Evolutionary conservation across 495 filamentous ascomycete species (phyloP).

Genomic region (Cenococcum geophilum): DNA sequence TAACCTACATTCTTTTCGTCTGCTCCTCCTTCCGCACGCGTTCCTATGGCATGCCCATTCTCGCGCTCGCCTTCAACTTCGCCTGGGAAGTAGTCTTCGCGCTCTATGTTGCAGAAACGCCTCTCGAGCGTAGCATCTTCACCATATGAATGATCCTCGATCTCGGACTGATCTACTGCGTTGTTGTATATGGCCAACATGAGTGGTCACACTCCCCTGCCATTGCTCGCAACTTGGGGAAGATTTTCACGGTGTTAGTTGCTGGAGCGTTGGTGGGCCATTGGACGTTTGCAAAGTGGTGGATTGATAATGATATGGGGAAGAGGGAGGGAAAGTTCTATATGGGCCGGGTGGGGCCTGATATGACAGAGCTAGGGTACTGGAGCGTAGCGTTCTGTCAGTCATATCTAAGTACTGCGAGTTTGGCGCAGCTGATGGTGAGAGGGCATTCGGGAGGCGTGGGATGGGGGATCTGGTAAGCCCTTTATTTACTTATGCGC

Average conservation of each 20-base stretch:
- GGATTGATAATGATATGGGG: slow-evolving; percentile 37
- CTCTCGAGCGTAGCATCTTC: slow-evolving; percentile 41
- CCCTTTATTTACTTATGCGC: slow-evolving; percentile 6
- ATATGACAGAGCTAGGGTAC: slow-evolving; percentile 44
- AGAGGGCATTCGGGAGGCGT: slow-evolving; percentile 42
- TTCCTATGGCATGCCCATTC: slow-evolving; percentile 46
- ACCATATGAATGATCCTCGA: slow-evolving; percentile 42
- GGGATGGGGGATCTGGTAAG: slow-evolving; percentile 42
- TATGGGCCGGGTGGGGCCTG: slow-evolving; percentile 35
- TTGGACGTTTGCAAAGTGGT: slow-evolving; percentile 38
- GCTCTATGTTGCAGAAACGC: slow-evolving; percentile 40
- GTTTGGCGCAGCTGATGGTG: slow-evolving; percentile 38
- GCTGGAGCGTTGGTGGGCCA: slow-evolving; percentile 34
- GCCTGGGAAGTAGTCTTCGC: slow-evolving; percentile 44
- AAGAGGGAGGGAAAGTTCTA: slow-evolving; percentile 39
- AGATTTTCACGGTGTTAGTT: slow-evolving; percentile 31
- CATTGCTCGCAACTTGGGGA: slow-evolving; percentile 37
- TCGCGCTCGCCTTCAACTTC: slow-evolving; percentile 43
- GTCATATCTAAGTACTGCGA: slow-evolving; percentile 30
- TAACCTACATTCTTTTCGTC: slow-evolving; percentile 42
- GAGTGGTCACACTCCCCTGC: slow-evolving; percentile 38
- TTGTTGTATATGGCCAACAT: slow-evolving; percentile 35
- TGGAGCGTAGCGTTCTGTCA: slow-evolving; percentile 39
- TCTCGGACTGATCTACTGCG: slow-evolving; percentile 39
- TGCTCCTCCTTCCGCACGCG: slow-evolving; percentile 37